Evolutionary conservation across 2,329 filamentous ascomycete genomes (phyloP), one percentile per base, ranked within the genome.

Genomic region (Penicillium olsonii): DNA sequence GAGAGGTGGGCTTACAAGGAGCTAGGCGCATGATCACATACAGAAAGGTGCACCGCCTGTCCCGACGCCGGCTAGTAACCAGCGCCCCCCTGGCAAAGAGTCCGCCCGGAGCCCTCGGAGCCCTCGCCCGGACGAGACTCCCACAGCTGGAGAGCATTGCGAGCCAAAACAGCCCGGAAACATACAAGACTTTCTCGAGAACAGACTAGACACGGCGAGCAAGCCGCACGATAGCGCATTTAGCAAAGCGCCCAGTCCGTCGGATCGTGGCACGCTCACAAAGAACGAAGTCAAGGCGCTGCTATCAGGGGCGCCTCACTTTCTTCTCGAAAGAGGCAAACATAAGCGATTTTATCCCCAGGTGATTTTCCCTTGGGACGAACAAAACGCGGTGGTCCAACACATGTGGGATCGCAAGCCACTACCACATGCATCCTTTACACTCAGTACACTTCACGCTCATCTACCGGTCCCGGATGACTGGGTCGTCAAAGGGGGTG

Each of bases 281-380:
- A 67, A 66, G 35, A 61, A 68, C 27, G 73, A 75, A n/a, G 55
- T 74, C 35, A 70, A 71, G 46, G 59, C 62, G 17, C 59, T 76
- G 8, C 69, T 76, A 37, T 75, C 70, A 1, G 73, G 73, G 1
- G 71, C 73, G 0, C 73, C 73, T 5, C 73, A 74, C 51, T 76
- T 75, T 50, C 59, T 74, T 20, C 65, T 75, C n/a, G 73, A 75
- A 50, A 71, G 67, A 39, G 73, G 72, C 14, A 66, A 64, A 31
- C 62, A 71, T 48, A 63, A 64, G 18, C 64, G 64, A 14, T 75
- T 61, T 60, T 74, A 72, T 54, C 73, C 73, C 8, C 71, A 75
- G 45, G 67, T 73, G 1, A 68, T 75, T 19, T 76, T 75, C 34
- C 74, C 73, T 1, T 75, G 72, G 67, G 71, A 75, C 56, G 62